Conservation (phyloP, 352 stramenopile genomes). For the Phytopythium vexans region DNA sequence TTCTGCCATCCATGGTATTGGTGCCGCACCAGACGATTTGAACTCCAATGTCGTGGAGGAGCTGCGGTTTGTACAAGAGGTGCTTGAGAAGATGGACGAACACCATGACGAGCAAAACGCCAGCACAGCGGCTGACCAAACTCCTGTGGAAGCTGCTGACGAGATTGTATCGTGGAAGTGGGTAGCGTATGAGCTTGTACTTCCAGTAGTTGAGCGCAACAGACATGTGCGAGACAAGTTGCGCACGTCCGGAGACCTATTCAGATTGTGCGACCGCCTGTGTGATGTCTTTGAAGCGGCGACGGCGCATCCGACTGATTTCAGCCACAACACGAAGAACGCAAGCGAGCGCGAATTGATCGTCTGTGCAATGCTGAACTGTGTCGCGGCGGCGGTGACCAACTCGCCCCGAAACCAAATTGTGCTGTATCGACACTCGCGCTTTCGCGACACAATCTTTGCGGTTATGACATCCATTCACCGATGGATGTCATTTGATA, state of each 20-base stretch:
- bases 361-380: conserved; percentile 42
- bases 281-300: conserved; percentile 5
- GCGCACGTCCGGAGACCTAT: conserved; percentile 52
- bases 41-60: conserved; percentile 19
- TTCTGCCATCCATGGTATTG: conserved; percentile 3
- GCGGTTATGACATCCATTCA: background rate
- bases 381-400: conserved; percentile 24
- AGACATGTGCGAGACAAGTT: conserved; percentile 39
- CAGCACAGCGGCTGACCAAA: background rate
- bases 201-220: conserved; percentile 52
- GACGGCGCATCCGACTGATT: background rate
- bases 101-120: background rate
- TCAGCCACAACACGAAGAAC: background rate
- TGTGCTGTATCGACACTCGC: conserved; percentile 34
- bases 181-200: conserved; percentile 45
- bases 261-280: conserved; percentile 40
- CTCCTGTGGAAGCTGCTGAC: background rate
- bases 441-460: conserved; percentile 29
- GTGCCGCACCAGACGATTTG: background rate
- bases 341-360: conserved; percentile 13
- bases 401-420: conserved; percentile 56
- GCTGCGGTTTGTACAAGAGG: conserved; percentile 38
- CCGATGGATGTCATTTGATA: background rate
- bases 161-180: conserved; percentile 9
- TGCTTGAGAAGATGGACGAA: conserved; percentile 48